Evolutionary conservation across 2,329 filamentous ascomycete genomes (phyloP).

Genomic region (Diaporthe longicolla): DNA sequence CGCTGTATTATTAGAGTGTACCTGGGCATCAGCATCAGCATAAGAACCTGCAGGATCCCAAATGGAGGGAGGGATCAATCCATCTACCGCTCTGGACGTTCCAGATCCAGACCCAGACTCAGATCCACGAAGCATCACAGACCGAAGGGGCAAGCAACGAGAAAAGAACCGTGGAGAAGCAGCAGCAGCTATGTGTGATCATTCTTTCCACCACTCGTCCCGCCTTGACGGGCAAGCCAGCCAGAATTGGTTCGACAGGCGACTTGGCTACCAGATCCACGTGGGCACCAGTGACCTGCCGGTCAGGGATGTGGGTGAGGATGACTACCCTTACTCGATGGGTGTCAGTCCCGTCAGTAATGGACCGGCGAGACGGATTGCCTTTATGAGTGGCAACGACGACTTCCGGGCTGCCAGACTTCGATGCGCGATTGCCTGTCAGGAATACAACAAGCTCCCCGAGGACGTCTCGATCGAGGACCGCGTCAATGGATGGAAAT

Average conservation of each 20-base stretch:
- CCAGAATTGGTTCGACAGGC: neutral
- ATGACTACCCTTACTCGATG: neutral
- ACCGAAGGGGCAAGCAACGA: neutral
- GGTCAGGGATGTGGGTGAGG: neutral
- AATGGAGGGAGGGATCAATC: neutral
- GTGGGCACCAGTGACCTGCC: neutral
- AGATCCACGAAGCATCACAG: neutral
- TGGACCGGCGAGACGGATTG: slow-evolving; percentile 32
- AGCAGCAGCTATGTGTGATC: neutral
- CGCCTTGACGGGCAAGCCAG: neutral
- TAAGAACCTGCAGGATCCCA: neutral
- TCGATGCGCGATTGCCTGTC: slow-evolving; percentile 49
- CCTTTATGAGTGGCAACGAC: slow-evolving; percentile 50
- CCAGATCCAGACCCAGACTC: neutral
- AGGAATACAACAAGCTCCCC: slow-evolving; percentile 49
- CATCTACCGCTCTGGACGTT: neutral
- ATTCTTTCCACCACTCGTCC: neutral
- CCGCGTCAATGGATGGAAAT: slow-evolving; percentile 47
- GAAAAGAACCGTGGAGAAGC: too few relatives aligned
- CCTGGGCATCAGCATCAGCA: neutral
- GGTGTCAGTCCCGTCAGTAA: slow-evolving; percentile 14
- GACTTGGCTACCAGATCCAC: neutral
- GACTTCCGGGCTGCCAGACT: slow-evolving; percentile 50
- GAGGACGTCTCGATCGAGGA: slow-evolving; percentile 49
- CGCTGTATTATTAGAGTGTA: neutral